Evolutionary conservation across 805 yeast species (phyloP).

Genomic region (Wickerhamiella galacta): DNA sequence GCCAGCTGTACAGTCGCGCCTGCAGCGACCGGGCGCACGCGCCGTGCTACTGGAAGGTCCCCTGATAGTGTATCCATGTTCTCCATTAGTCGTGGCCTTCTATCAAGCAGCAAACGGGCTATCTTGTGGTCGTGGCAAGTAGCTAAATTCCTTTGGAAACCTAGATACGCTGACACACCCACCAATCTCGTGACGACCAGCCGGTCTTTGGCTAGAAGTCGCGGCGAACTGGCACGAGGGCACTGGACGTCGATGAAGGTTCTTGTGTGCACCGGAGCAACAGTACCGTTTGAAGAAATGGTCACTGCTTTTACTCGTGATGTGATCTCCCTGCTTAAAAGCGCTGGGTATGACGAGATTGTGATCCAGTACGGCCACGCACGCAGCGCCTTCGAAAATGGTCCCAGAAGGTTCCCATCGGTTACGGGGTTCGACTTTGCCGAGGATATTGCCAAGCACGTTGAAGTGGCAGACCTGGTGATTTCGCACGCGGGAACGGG

Average conservation of each 20-base stretch:
- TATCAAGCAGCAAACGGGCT: too few relatives aligned
- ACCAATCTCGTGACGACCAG: too few relatives aligned
- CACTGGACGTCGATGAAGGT: constrained; percentile 11
- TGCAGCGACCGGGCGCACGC: too few relatives aligned
- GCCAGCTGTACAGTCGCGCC: constrained; percentile 1
- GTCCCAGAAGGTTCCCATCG: constrained; percentile 1
- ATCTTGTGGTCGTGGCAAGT: too few relatives aligned
- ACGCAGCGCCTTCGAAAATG: constrained; percentile 14
- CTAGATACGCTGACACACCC: too few relatives aligned
- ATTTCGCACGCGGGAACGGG: constrained; percentile 90
- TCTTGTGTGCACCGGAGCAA: constrained; percentile 78
- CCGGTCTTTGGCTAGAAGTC: too few relatives aligned
- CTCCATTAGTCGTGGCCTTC: too few relatives aligned
- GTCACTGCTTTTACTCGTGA: constrained; percentile 28
- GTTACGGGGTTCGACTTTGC: constrained; percentile 35
- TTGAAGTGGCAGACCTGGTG: constrained; percentile 38
- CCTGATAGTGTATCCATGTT: background rate
- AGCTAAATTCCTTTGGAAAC: too few relatives aligned
- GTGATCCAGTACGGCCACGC: constrained; percentile 47
- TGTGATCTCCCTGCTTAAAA: constrained; percentile 25
- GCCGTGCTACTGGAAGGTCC: background rate
- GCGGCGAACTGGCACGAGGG: too few relatives aligned
- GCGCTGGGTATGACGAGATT: constrained; percentile 26
- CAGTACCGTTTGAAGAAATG: constrained; percentile 58
- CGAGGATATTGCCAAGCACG: constrained; percentile 26